Percentiles rank a stretch among this genome's conserved stretches.
Conservation (phyloP, 257 asterid genomes). For the Nicotiana sylvestris region DNA sequence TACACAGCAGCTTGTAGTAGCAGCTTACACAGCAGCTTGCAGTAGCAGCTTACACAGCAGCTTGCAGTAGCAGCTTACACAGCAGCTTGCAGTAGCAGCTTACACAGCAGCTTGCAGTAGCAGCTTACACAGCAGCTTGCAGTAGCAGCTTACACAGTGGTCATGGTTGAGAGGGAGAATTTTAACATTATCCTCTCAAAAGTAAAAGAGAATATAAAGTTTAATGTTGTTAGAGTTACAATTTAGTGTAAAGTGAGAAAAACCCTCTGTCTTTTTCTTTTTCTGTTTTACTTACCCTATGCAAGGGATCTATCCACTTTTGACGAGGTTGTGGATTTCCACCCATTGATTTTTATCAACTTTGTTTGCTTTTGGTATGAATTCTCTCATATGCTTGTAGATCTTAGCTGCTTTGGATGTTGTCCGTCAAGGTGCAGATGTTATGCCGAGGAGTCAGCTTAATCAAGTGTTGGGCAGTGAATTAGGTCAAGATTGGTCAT, state of each 20-base stretch:
- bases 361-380: conserved; percentile 15
- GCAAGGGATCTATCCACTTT: neutral
- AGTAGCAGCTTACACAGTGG: neutral
- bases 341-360: conserved; percentile 4
- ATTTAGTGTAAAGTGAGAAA: neutral
- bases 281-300: conserved; percentile 7
- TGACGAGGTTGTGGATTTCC: neutral
- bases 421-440: conserved; percentile 98
- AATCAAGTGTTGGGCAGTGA: conserved; percentile 85
- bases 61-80: too few species aligned
- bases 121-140: too few species aligned
- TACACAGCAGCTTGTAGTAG: too few species aligned
- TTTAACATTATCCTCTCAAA: neutral
- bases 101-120: too few species aligned
- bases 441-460: conserved; percentile 92
- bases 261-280: neutral
- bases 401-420: conserved; percentile 91
- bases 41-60: too few species aligned
- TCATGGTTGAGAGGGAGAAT: neutral
- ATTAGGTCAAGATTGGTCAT: conserved; percentile 72
- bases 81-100: too few species aligned
- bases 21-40: too few species aligned
- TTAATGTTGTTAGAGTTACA: neutral
- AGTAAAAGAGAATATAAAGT: neutral
- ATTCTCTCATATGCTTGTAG: conserved; percentile 39